Percentiles rank a stretch among this genome's conserved stretches.
These are phyloP conservation scores for Aspergillus piperis DNA, from an alignment of 2,329 filamentous ascomycete species.

Conservation along the genomic window DNA sequence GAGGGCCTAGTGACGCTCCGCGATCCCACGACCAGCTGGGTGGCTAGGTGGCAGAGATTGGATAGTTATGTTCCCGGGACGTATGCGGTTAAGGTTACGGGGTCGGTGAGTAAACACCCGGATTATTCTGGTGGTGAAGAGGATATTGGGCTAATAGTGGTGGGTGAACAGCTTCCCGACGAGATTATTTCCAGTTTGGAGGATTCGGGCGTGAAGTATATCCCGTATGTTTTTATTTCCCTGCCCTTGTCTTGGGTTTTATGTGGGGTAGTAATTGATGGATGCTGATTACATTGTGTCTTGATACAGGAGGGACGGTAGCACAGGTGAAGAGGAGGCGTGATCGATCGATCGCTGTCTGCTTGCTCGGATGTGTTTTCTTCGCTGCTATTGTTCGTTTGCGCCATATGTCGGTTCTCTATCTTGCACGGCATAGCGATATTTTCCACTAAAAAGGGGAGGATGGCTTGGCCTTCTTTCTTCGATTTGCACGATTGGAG, in stretches of 20 bases:
- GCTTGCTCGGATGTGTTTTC: background rate
- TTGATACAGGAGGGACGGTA: constrained; percentile 46
- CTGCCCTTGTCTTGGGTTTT: background rate
- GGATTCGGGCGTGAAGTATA: constrained; percentile 62
- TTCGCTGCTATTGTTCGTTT: background rate
- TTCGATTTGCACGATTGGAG: constrained; percentile 3
- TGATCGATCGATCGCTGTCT: constrained; percentile 18
- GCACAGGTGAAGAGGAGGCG: constrained; percentile 47
- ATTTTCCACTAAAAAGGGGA: background rate
- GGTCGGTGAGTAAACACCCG: constrained; percentile 56
- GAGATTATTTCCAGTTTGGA: constrained; percentile 59
- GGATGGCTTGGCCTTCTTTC: background rate
- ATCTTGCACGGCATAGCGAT: background rate
- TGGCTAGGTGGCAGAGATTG: constrained; percentile 93
- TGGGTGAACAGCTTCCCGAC: constrained; percentile 51
- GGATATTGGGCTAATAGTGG: background rate
- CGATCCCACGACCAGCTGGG: constrained; percentile 84
- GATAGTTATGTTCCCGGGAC: constrained; percentile 85
- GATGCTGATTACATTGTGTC: constrained; percentile 12
- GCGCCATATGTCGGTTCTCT: background rate
- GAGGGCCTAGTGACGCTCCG: constrained; percentile 86
- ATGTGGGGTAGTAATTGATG: background rate
- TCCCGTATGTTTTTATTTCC: constrained; percentile 52
- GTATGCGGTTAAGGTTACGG: constrained; percentile 93
- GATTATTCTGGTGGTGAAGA: background rate